Evolutionary conservation across 1,284 basidiomycete genomes (phyloP).

Genomic region (Wallemia ichthyophaga): DNA sequence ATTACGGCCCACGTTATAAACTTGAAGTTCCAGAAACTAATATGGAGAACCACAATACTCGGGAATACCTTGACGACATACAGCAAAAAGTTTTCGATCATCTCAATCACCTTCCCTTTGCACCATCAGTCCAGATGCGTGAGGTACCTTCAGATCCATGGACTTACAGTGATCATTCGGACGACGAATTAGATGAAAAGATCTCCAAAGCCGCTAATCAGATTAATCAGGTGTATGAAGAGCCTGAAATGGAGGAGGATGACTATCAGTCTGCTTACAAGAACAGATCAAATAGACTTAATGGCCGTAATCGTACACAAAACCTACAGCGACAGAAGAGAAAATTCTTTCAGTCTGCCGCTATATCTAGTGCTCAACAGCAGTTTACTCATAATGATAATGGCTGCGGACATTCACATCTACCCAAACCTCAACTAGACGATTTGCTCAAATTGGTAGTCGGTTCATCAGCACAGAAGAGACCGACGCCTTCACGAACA

Average conservation of each 20-base stretch:
- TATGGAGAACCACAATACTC: conserved; percentile 74
- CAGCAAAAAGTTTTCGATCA: conserved; percentile 22
- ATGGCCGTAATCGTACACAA: background rate
- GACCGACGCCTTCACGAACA: background rate
- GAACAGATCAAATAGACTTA: background rate
- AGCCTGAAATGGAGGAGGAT: background rate
- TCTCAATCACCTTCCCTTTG: conserved; percentile 16
- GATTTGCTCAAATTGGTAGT: background rate
- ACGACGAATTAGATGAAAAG: background rate
- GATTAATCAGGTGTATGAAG: background rate
- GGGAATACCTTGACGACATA: conserved; percentile 53
- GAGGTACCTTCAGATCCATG: background rate
- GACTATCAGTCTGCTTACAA: background rate
- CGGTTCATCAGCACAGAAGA: background rate
- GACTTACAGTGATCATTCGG: background rate
- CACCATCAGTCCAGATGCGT: conserved; percentile 17
- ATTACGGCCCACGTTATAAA: conserved; percentile 85
- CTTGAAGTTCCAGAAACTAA: conserved; percentile 72
- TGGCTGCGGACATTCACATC: background rate
- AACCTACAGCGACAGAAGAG: background rate
- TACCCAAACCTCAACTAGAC: background rate
- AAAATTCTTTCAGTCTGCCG: background rate
- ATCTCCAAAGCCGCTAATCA: background rate
- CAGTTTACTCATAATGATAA: background rate
- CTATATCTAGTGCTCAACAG: background rate